These are phyloP conservation scores for Kwoniella sp. DNA, from an alignment of 768 basidiomycete genomes.

Conservation along the genomic window DNA sequence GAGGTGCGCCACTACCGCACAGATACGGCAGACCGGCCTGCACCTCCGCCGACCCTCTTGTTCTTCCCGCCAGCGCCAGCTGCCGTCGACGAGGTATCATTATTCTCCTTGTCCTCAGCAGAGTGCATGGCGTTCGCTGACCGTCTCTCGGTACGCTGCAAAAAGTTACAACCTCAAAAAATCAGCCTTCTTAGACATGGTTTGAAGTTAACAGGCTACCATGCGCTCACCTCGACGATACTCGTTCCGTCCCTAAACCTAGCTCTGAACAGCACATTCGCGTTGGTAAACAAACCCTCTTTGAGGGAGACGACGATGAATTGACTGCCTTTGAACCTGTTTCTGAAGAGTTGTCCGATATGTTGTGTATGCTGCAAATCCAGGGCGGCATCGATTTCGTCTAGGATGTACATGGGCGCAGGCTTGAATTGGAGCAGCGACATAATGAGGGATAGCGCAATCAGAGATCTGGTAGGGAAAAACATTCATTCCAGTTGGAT, in stretches of 20 bases:
- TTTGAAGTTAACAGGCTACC: no score
- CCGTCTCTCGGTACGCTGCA: neutral
- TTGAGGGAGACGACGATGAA: constrained; percentile 98
- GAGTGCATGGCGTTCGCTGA: constrained; percentile 8
- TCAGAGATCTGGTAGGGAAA: constrained; percentile 90
- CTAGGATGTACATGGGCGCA: constrained; percentile 98
- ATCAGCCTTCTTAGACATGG: constrained; percentile 4
- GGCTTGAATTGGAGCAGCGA: constrained; percentile 98
- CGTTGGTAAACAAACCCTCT: constrained; percentile 95
- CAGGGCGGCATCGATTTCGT: constrained; percentile 96
- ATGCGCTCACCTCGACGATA: constrained; percentile 67
- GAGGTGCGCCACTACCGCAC: constrained; percentile 9
- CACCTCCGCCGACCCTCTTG: constrained; percentile 16
- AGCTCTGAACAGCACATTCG: constrained; percentile 91
- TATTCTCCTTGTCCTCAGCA: constrained; percentile 40
- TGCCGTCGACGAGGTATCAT: constrained; percentile 6
- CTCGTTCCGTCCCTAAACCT: constrained; percentile 92
- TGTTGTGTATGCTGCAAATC: constrained; percentile 83
- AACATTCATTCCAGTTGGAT: no score
- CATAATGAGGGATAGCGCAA: constrained; percentile 97
- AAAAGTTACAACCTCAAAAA: neutral
- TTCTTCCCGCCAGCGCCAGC: constrained; percentile 15
- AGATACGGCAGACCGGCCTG: constrained; percentile 2
- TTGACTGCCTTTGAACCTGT: constrained; percentile 94
- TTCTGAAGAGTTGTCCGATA: constrained; percentile 96